phyloP scores from a whole-genome alignment of 2,329 filamentous ascomycete genomes.

The Talaromyces sp. region DNA sequence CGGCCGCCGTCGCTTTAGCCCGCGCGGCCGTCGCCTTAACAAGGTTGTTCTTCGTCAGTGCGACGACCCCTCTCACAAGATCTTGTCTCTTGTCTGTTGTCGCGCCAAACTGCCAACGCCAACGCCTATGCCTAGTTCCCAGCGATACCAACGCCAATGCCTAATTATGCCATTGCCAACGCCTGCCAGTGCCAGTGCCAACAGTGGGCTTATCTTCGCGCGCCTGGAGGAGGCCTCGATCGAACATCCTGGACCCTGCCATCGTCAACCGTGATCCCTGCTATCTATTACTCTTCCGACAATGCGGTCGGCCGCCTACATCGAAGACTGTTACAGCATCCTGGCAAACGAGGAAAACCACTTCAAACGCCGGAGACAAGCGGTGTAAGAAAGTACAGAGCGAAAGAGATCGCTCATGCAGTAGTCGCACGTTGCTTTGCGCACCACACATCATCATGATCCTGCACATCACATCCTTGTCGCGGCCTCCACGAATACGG shows the following conservation, averaged over 20 bases:
- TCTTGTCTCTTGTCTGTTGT: not conserved
- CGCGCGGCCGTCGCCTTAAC: not conserved
- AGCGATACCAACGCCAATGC: no score
- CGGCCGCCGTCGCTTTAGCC: not conserved
- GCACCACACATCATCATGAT: not conserved
- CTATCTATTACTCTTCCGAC: not conserved
- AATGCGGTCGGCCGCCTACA: no score
- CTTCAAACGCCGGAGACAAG: not conserved
- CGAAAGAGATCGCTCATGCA: not conserved
- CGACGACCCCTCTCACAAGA: no score
- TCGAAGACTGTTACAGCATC: not conserved
- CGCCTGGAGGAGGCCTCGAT: not conserved
- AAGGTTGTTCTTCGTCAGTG: not conserved
- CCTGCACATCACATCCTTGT: not conserved
- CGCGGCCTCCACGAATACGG: not conserved
- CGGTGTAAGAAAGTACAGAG: not conserved
- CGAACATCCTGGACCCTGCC: not conserved
- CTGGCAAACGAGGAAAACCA: not conserved
- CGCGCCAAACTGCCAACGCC: not conserved
- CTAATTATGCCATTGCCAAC: not conserved
- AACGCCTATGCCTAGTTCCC: not conserved
- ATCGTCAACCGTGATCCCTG: not conserved
- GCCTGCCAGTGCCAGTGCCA: not conserved
- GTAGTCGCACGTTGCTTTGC: not conserved
- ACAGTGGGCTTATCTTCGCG: not conserved